Evolutionary conservation across 805 yeast species (phyloP), one percentile per base, ranked within the genome.

Genomic region (Lipomyces yamadae): DNA sequence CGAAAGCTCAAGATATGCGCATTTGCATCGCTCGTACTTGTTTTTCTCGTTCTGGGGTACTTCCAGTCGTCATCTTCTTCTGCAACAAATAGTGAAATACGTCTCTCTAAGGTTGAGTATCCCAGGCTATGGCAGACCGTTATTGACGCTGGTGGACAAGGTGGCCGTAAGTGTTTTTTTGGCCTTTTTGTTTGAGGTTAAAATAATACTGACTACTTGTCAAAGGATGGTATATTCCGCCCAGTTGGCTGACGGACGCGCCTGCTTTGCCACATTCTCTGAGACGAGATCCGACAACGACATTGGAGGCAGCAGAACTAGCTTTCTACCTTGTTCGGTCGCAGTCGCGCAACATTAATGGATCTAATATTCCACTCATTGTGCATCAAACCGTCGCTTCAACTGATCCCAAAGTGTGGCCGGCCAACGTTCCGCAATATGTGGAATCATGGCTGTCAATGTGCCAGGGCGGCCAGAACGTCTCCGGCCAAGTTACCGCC

Each of bases 401-500:
- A 15, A 55, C n/a, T 24, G n/a, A n/a, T 7, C 29, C 13, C 10
- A 3, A 7, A 18, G 3, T 4, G 39, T 55, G 58, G 58, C 15
- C 58, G 6, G 29, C 39, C 1, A n/a, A 15, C 8, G 18, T 55
- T 29, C 13, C 29, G 42, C 39, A 32, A 37, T 55, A 7, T 8
- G 58, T 55, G 13, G 58, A 55, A 32, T 35, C 42, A 35, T 55
- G 58, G 58, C n/a, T 55, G 35, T 24, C 58, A 55, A 29, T 55
- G 29, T 55, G 58, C 42, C 39, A 37, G 7, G 58, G 58, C 3
- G 58, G 30, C 15, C 54, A 10, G n/a, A 11, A 11, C 1, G 2
- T 29, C 15, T 8, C 32, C 2, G 15, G 11, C 8, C 58, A 55
- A 39, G 6, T 11, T 10, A 32, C 13, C 5, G 18, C 29, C 37